These are phyloP conservation scores for Mycena galericulata DNA, from an alignment of 768 basidiomycete species.

Conservation along the genomic window DNA sequence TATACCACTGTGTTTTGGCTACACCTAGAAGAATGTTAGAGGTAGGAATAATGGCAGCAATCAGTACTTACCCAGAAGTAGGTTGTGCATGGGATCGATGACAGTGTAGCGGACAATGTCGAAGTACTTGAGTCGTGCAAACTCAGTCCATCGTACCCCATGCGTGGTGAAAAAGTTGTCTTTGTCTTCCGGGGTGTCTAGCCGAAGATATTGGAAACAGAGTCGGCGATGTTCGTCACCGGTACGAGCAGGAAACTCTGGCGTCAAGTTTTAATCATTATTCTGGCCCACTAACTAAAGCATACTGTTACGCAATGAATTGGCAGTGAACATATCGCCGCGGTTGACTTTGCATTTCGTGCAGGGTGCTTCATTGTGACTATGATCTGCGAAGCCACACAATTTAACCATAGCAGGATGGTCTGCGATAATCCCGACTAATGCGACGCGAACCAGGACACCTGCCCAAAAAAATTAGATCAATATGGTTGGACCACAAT, in stretches of 20 bases:
- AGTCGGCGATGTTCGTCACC: conserved; percentile 3
- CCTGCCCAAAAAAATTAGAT: not conserved
- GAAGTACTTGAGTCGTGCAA: conserved; percentile 6
- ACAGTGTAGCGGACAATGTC: not conserved
- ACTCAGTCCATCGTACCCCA: conserved; percentile 5
- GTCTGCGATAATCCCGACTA: conserved; percentile 44
- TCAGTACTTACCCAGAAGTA: not conserved
- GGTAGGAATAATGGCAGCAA: too few species aligned
- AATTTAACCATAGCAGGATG: conserved; percentile 45
- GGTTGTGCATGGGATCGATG: conserved; percentile 8
- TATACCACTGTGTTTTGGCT: conserved; percentile 42
- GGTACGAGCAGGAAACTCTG: not conserved
- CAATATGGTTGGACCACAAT: not conserved
- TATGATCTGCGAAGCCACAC: conserved; percentile 41
- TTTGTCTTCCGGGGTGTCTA: not conserved
- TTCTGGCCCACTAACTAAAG: not conserved
- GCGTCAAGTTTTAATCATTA: not conserved
- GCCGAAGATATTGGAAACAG: not conserved
- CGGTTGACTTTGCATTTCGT: conserved; percentile 34
- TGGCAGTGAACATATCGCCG: not conserved
- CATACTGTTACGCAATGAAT: not conserved
- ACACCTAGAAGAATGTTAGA: conserved; percentile 30
- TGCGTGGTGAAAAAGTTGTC: not conserved
- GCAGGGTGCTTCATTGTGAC: conserved; percentile 39
- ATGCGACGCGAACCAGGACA: not conserved